Evolutionary conservation across 2,329 filamentous ascomycete genomes (phyloP).

Genomic region (Fusarium sulawesiense): DNA sequence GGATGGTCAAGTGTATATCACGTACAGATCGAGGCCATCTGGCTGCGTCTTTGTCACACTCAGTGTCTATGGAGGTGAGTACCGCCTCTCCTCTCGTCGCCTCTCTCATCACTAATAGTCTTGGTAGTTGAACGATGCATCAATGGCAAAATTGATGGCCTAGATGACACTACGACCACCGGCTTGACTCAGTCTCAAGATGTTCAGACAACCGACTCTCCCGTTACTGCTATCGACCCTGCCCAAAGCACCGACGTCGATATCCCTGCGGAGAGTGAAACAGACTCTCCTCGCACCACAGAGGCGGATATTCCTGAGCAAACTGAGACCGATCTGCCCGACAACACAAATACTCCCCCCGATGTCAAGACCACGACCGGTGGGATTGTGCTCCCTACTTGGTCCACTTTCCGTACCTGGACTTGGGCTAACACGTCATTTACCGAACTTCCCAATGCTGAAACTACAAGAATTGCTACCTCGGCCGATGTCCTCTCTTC

Average conservation of each 20-base stretch:
- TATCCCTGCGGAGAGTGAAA: no score
- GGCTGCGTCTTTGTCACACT: neutral
- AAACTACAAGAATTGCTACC: neutral
- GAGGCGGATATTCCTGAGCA: fast-evolving
- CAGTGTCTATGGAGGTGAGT: neutral
- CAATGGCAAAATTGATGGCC: neutral
- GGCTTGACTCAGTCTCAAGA: neutral
- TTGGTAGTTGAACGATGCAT: conserved; percentile 3
- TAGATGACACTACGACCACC: neutral
- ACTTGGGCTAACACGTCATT: neutral
- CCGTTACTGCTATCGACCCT: no score
- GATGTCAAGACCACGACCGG: neutral
- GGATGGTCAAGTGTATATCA: conserved; percentile 9
- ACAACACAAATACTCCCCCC: neutral
- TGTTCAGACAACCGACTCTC: fast-evolving
- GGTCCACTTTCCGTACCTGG: neutral
- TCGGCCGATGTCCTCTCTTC: neutral
- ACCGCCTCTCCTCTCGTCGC: neutral
- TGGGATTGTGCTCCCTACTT: neutral
- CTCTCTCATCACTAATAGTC: neutral
- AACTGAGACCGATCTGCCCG: neutral
- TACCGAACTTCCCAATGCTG: neutral
- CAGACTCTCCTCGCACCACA: neutral
- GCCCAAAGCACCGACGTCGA: no score
- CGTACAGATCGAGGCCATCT: neutral